Evolutionary conservation across 108 stramenopile species (phyloP), one percentile per base, ranked within the genome.

Genomic region (Stephanodiscus minutulus): DNA sequence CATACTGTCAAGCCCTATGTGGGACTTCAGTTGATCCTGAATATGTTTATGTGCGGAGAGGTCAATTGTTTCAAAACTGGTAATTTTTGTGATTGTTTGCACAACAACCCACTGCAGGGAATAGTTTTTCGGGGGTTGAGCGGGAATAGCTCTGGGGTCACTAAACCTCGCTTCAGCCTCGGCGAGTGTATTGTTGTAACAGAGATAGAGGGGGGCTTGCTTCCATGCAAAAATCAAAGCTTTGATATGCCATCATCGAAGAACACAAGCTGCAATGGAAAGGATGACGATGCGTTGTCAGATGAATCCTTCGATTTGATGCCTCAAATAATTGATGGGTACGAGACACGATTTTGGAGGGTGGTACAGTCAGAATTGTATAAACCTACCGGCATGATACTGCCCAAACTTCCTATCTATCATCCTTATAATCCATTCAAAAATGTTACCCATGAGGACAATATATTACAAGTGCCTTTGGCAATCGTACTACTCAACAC

Each of bases 361-460:
- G 50, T 71, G n/a, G 9, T 52, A 31, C 70, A 49, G 24, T 71
- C 70, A 36, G 70, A 71, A 53, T 52, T 71, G 21, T 49, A 71
- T 37, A 61, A 61, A 18, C 49, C 60, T 17, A 39, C 71, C 0
- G 71, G 71, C 25, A 64, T 64, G 71, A 43, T 72, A 9, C 27
- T 64, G 7, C 71, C 71, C 17, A 64, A 63, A 46, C 50, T 72
- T 25, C 71, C 71, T 28, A 63, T 72, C 37, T 72, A 64, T 55
- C 61, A 63, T 43, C 71, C 62, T 4, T 72, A 72, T 37, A 39
- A 72, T 64, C 71, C 62, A 56, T 72, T 72, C 61, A 64, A 61
- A n/a, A 64, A 58, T 37, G 57, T 58, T 36, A 58, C 57, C 1
- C 25, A 55, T 55, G 54, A 15, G 35, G 52, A 64, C 57, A 12